Base-by-base conservation (phyloP, 202 grass and related monocot genomes). In the Panicum hallii region DNA sequence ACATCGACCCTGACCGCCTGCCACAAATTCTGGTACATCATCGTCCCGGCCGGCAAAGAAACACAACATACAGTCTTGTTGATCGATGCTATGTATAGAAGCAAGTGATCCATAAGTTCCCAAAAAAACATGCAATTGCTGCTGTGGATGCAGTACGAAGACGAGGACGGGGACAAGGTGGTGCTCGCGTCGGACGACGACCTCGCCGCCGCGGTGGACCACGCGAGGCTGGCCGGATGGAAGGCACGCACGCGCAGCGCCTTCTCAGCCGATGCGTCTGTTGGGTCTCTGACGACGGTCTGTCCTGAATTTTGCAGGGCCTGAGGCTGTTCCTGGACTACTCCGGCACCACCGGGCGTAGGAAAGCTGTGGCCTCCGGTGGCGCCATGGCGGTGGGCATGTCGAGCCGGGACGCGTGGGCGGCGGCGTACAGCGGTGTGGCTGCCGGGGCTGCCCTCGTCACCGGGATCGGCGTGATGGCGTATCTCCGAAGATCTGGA, bases 151-250 rank as follows among this genome's bases (percentile, higher is more conserved):
- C 79, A 97, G 92, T 97, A 97, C 46, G 92, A 94, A 84, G 95
- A 97, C 42, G 92, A 97, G 69, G 95, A 97, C 82, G 43, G 41
- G 32, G 95, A 97, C 78, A 94, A 81, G 74, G 95, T 94, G 50
- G 72, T 97, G 49, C 90, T 97, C 15, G 84, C 90, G 22, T 94
- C 90, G 0, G 92, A 94, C 52, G 86, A 84, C 14, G 90, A 97
- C 57, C 90, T 97, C 36, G 77, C 55, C 43, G 90, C 92, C 20
- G 95, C 92, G 47, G 87, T 94, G 19, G 95, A 94, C 41, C 92
- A 97, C 54, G 95, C 95, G 14, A 90, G 93, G 85, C 82, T 93
- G 41, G 88, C 84, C 53, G 90, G 95, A 63, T 94, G 88, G 92
- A 97, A 97, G 95, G 95, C 81, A 89, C 40, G 76, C 83, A 47